phyloP scores from a whole-genome alignment of 805 yeast genomes.

The Starmerella sp. region DNA sequence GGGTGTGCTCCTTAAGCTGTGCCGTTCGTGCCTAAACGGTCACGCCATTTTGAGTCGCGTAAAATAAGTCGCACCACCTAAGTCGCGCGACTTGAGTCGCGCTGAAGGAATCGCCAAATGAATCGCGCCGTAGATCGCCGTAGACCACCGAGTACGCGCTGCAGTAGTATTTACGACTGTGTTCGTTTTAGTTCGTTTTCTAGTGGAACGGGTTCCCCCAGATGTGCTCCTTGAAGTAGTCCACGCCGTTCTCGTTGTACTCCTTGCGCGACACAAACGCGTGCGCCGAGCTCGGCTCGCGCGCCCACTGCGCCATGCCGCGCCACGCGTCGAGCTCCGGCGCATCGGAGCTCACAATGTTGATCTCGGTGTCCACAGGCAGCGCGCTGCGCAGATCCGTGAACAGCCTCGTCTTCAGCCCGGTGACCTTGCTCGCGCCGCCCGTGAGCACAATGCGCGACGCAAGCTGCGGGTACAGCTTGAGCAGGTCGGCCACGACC shows the following conservation, averaged over 20 bases:
- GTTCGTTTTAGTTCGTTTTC: no score
- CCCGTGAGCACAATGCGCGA: constrained; percentile 73
- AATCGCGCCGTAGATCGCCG: no score
- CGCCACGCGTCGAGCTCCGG: constrained; percentile 81
- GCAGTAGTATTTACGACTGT: no score
- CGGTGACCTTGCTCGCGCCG: constrained; percentile 58
- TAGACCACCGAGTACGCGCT: no score
- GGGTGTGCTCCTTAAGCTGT: no score
- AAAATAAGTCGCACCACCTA: no score
- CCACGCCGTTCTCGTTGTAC: constrained; percentile 81
- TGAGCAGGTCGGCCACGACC: constrained; percentile 52
- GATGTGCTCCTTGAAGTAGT: constrained; percentile 34
- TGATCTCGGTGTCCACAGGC: constrained; percentile 54
- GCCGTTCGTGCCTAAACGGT: no score
- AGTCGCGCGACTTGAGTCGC: no score
- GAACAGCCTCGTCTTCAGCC: constrained; percentile 55
- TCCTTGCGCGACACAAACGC: constrained; percentile 55
- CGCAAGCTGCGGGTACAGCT: constrained; percentile 34
- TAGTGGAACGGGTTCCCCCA: constrained; percentile 12
- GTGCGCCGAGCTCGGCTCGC: constrained; percentile 25
- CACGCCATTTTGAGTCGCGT: no score
- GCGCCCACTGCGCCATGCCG: constrained; percentile 81
- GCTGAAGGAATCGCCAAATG: no score
- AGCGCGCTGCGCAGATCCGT: constrained; percentile 58
- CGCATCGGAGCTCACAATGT: constrained; percentile 52